Conservation (phyloP, 2,329 filamentous ascomycete genomes). For the Colletotrichum tropicale region DNA sequence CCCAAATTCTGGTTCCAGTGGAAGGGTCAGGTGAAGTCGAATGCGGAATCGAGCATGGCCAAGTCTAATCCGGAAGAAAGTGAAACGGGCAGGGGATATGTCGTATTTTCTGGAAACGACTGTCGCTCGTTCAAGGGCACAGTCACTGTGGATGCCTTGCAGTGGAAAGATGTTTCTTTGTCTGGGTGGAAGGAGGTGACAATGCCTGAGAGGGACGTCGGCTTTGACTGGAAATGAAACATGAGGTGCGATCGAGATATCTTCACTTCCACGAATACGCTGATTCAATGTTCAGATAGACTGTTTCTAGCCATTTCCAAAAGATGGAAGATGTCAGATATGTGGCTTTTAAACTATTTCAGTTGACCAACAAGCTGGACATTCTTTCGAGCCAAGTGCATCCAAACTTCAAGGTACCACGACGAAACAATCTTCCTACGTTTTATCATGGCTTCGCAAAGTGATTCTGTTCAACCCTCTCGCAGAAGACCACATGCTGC, state of each 20-base stretch:
- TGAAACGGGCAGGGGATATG: not conserved
- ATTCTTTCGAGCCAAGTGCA: not conserved
- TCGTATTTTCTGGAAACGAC: constrained; percentile 9
- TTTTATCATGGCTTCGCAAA: not conserved
- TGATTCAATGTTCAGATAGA: not conserved
- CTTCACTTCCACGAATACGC: not conserved
- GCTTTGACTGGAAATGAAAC: not conserved
- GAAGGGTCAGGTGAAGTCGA: not conserved
- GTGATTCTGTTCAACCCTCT: not conserved
- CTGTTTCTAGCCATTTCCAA: not conserved
- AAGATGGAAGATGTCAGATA: fast-evolving
- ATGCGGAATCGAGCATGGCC: not conserved
- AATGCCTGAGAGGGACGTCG: constrained; percentile 5
- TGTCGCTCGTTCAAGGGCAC: constrained; percentile 11
- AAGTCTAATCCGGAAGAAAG: fast-evolving
- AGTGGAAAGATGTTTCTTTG: constrained; percentile 1
- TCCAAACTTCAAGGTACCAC: not conserved
- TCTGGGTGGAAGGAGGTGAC: constrained; percentile 7
- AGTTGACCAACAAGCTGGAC: not conserved
- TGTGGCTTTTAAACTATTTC: not conserved
- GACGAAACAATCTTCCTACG: not conserved
- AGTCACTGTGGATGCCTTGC: not conserved
- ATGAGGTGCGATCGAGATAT: not conserved
- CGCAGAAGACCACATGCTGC: not conserved
- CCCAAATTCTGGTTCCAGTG: constrained; percentile 18